Conservation (phyloP, 2,329 filamentous ascomycete species). For the Hypoxylon sp. region DNA sequence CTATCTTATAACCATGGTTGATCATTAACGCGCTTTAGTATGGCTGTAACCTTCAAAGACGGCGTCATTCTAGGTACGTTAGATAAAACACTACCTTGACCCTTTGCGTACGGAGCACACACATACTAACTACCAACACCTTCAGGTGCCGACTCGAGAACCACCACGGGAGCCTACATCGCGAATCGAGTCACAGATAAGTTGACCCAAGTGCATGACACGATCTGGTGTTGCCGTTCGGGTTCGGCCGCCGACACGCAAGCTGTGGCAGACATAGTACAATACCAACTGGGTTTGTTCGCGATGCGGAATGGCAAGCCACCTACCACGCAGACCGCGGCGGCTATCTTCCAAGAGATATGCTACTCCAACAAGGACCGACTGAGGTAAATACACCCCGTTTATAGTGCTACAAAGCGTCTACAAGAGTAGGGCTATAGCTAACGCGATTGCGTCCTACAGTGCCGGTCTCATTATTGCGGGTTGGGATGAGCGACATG, state of each 20-base stretch:
- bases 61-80: slow-evolving; percentile 88
- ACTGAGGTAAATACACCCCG: slow-evolving; percentile 74
- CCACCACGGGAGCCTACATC: slow-evolving; percentile 97
- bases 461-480: slow-evolving; percentile 98
- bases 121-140: slow-evolving; percentile 30
- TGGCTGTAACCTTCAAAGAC: slow-evolving; percentile 99
- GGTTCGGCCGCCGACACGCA: slow-evolving; percentile 98
- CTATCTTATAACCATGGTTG: slow-evolving; percentile 5
- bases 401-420: background rate
- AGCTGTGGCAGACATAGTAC: slow-evolving; percentile 96
- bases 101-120: background rate
- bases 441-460: slow-evolving; percentile 26
- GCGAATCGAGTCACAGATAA: slow-evolving; percentile 99
- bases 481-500: slow-evolving; percentile 95
- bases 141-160: slow-evolving; percentile 91
- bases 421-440: background rate
- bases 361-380: slow-evolving; percentile 98
- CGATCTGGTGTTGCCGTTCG: slow-evolving; percentile 99
- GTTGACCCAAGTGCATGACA: slow-evolving; percentile 97
- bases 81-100: background rate
- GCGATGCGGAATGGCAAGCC: slow-evolving; percentile 89
- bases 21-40: slow-evolving; percentile 66
- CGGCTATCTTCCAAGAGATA: slow-evolving; percentile 96
- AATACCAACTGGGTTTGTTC: slow-evolving; percentile 95
- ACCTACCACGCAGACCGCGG: slow-evolving; percentile 94